Percentiles rank a stretch among this genome's conserved stretches.
phyloP scores from a whole-genome alignment of 1,284 basidiomycete species.

The Pascua sp. region DNA sequence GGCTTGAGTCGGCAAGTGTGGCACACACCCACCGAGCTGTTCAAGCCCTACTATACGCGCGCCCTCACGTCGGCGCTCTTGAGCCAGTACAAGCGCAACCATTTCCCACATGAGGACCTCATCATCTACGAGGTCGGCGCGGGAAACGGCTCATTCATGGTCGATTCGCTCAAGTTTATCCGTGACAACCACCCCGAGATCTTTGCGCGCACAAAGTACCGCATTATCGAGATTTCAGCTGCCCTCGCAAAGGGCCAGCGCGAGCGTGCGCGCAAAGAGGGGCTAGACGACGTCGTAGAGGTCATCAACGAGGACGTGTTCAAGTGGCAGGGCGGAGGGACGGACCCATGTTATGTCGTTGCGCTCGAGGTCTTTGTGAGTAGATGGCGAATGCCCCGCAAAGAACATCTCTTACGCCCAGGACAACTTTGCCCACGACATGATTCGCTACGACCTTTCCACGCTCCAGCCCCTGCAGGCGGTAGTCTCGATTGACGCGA shows the following conservation, averaged over 20 bases:
- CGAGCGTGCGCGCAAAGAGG: constrained; percentile 56
- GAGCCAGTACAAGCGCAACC: constrained; percentile 85
- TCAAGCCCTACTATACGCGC: constrained; percentile 95
- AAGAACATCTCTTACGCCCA: constrained; percentile 44
- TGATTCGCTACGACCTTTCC: constrained; percentile 79
- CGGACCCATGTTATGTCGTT: constrained; percentile 84
- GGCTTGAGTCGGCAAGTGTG: constrained; percentile 86
- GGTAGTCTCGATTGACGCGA: constrained; percentile 71
- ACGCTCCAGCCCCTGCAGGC: constrained; percentile 80
- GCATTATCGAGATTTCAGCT: constrained; percentile 88
- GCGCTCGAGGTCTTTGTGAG: constrained; percentile 84
- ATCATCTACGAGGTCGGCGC: constrained; percentile 96
- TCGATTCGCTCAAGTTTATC: constrained; percentile 80
- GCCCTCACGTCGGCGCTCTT: constrained; percentile 84
- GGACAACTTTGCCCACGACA: constrained; percentile 93
- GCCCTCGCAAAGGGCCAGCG: constrained; percentile 72
- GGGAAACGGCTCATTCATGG: constrained; percentile 90
- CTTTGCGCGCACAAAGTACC: constrained; percentile 76
- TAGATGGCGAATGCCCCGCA: too few relatives aligned
- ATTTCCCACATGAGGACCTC: constrained; percentile 93
- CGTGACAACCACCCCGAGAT: constrained; percentile 78
- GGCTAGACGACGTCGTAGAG: constrained; percentile 64
- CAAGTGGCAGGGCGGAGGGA: constrained; percentile 68
- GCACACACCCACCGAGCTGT: constrained; percentile 98
- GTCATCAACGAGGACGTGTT: constrained; percentile 82